Evolutionary conservation across 306 rosid species (phyloP).

Genomic region (Corylus avellana): DNA sequence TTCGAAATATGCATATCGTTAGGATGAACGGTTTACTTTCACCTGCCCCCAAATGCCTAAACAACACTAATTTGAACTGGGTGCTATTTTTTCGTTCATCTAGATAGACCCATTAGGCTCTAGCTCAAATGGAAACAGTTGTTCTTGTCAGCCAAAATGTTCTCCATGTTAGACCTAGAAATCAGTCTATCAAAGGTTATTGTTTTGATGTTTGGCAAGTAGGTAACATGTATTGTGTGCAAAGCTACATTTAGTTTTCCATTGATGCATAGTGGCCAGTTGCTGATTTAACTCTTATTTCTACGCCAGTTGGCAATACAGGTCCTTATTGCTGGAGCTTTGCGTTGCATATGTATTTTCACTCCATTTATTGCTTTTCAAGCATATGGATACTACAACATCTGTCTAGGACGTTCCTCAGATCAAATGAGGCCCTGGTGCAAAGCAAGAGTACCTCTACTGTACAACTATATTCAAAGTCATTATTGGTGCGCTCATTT

Average conservation of each 20-base stretch:
- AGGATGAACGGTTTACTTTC: not conserved
- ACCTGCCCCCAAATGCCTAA: not conserved
- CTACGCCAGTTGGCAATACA: constrained; percentile 59
- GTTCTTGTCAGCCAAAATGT: not conserved
- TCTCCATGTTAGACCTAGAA: not conserved
- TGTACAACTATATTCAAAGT: constrained; percentile 84
- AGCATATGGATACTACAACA: constrained; percentile 80
- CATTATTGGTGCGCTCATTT: constrained; percentile 74
- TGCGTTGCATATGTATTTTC: constrained; percentile 59
- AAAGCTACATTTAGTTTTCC: not conserved
- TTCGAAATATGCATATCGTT: not conserved
- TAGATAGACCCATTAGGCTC: not conserved
- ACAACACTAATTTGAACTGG: not conserved
- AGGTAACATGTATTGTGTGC: not conserved
- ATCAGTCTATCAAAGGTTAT: not conserved
- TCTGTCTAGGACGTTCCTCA: constrained; percentile 57
- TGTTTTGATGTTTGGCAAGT: not conserved
- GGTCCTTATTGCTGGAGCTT: constrained; percentile 64
- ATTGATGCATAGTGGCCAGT: constrained; percentile 10
- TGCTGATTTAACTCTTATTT: constrained; percentile 20
- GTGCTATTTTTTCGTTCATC: not conserved
- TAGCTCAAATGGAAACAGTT: not conserved
- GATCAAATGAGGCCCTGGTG: constrained; percentile 85
- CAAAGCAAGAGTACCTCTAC: constrained; percentile 78
- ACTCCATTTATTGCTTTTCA: constrained; percentile 81